phyloP scores from a whole-genome alignment of 164 flowering plant genomes.

The Hamamelis virginiana region DNA sequence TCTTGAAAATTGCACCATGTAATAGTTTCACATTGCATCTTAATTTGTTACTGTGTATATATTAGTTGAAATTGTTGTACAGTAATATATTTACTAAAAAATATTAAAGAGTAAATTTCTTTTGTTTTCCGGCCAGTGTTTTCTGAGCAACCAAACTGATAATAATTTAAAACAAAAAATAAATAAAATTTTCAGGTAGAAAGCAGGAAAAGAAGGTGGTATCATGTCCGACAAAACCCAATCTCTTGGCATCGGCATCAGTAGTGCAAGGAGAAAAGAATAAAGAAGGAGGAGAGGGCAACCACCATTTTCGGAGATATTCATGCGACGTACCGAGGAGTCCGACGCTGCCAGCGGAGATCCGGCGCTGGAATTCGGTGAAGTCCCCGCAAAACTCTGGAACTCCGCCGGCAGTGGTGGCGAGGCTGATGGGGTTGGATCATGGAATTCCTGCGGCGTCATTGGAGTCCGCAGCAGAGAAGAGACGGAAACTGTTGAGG shows the following conservation, averaged over 20 bases:
- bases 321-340: slow-evolving; percentile 42
- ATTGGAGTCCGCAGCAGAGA: slow-evolving; percentile 37
- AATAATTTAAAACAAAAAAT: background rate
- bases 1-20: no score
- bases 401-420: slow-evolving; percentile 31
- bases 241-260: background rate
- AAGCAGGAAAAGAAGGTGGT: slow-evolving; percentile 22
- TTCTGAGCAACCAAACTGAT: background rate
- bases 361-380: slow-evolving; percentile 33
- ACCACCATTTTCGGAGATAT: slow-evolving; percentile 14
- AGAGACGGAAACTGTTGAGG: slow-evolving; percentile 56
- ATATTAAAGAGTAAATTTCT: no score
- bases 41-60: no score
- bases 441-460: slow-evolving; percentile 14
- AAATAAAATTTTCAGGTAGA: slow-evolving; percentile 27
- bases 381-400: slow-evolving; percentile 16
- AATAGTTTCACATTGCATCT: no score
- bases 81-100: no score
- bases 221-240: background rate
- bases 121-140: background rate
- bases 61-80: no score
- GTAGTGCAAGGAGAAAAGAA: background rate
- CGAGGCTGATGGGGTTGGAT: slow-evolving; percentile 44
- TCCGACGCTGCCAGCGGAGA: slow-evolving; percentile 56
- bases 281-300: background rate